A percentile compares a stretch with the other conserved stretches of the same genome.
phyloP scores from a whole-genome alignment of 495 filamentous ascomycete genomes.

The Rostrohypoxylon terebratum region DNA sequence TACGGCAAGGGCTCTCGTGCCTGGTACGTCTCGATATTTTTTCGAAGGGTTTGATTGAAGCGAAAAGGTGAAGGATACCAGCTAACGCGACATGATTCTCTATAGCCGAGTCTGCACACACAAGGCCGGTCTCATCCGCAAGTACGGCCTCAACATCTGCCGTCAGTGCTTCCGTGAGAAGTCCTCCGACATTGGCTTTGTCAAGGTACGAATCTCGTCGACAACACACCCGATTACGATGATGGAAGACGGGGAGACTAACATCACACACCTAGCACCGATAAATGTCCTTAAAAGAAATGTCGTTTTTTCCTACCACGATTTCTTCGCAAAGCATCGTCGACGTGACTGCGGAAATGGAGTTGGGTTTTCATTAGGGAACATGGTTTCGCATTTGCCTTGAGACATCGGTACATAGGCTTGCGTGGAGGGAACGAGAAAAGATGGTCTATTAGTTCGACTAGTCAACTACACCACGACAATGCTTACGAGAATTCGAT shows the following conservation, averaged over 20 bases:
- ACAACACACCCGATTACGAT: conserved; percentile 3
- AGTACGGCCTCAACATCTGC: conserved; percentile 99
- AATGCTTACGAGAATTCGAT: conserved; percentile 46
- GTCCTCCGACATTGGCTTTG: conserved; percentile 93
- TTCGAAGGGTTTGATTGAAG: not conserved
- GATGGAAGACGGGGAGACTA: conserved; percentile 28
- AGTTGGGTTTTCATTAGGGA: conserved; percentile 47
- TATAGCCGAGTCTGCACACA: conserved; percentile 94
- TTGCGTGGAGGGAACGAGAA: conserved; percentile 36
- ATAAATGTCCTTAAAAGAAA: conserved; percentile 55
- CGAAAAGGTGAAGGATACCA: conserved; percentile 4
- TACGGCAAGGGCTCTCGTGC: conserved; percentile 94
- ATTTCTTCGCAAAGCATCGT: conserved; percentile 45
- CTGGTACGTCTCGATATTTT: conserved; percentile 71
- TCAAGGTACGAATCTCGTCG: conserved; percentile 76
- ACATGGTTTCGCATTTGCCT: conserved; percentile 44
- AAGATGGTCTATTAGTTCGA: conserved; percentile 32
- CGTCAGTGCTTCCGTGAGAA: conserved; percentile 99
- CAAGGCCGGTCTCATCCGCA: conserved; percentile 95
- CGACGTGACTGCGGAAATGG: conserved; percentile 43
- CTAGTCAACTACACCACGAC: conserved; percentile 44
- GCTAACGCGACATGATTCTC: conserved; percentile 29
- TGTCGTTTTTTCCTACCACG: conserved; percentile 41
- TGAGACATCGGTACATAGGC: conserved; percentile 37
- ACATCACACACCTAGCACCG: conserved; percentile 60